Conservation (phyloP, 75 land plant species). For the Sequoia sempervirens region DNA sequence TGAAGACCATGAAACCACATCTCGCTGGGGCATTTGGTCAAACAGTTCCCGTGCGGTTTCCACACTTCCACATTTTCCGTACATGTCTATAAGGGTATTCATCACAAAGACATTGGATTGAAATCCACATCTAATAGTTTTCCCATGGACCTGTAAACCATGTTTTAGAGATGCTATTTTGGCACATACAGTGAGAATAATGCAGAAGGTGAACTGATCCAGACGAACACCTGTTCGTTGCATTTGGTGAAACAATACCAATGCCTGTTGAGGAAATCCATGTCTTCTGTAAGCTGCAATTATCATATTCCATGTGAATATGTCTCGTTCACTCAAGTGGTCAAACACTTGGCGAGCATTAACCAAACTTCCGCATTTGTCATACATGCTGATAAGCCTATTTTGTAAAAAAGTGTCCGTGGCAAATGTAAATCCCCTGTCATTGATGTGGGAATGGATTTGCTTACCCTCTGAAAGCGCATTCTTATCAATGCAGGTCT, state of each 20-base stretch:
- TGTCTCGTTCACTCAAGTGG: conserved; percentile 7
- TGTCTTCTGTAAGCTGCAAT: conserved; percentile 14
- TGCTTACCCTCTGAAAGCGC: not conserved
- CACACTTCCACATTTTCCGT: not conserved
- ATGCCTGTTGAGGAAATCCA: conserved; percentile 5
- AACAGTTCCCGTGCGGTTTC: not conserved
- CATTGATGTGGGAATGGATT: not conserved
- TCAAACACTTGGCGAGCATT: conserved; percentile 16
- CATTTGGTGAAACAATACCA: conserved; percentile 7
- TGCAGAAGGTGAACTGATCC: not conserved
- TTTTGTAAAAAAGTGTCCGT: conserved; percentile 8
- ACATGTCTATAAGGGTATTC: conserved; percentile 24
- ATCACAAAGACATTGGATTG: conserved; percentile 8
- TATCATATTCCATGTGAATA: conserved; percentile 20
- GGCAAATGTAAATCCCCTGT: not conserved
- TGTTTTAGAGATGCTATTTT: not conserved
- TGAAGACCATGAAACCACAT: conserved; percentile 2
- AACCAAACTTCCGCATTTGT: conserved; percentile 18
- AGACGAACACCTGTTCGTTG: not conserved
- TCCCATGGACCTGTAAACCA: conserved; percentile 12
- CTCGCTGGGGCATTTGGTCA: not conserved
- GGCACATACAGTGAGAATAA: conserved; percentile 2
- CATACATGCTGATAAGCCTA: conserved; percentile 21
- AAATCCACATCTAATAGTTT: conserved; percentile 10
- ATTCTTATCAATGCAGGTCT: not conserved